Percentiles rank a stretch among this genome's conserved stretches.
phyloP scores from a whole-genome alignment of 148 eudicot species.

The Camellia sinensis region DNA sequence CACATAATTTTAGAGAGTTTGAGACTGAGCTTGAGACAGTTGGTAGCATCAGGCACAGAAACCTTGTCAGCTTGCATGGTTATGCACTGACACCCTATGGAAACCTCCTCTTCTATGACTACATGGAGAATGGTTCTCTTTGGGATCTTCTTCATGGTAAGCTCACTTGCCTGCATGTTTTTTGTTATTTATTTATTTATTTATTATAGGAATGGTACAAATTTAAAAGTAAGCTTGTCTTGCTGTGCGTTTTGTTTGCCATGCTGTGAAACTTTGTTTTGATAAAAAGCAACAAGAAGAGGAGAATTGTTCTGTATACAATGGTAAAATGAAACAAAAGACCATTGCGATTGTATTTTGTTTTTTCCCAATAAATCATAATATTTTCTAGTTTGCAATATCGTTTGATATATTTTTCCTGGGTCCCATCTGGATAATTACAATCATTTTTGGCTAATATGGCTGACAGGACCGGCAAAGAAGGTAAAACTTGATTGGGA shows the following conservation, averaged over 20 bases:
- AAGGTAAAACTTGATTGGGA: slow-evolving; percentile 83
- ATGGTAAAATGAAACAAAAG: too few relatives aligned
- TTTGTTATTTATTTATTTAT: not conserved
- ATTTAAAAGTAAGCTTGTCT: not conserved
- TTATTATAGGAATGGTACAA: not conserved
- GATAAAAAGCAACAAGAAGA: not conserved
- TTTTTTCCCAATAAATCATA: not conserved
- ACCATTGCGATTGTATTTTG: not conserved
- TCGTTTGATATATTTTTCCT: not conserved
- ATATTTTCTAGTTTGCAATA: not conserved
- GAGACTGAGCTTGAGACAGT: slow-evolving; percentile 66
- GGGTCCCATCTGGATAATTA: not conserved
- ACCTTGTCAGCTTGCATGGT: slow-evolving; percentile 66
- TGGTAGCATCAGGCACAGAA: slow-evolving; percentile 69
- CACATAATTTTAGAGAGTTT: slow-evolving; percentile 48
- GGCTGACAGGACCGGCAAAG: slow-evolving; percentile 39
- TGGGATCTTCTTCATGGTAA: slow-evolving; percentile 80
- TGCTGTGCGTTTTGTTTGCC: not conserved
- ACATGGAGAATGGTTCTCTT: slow-evolving; percentile 75
- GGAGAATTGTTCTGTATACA: too few relatives aligned
- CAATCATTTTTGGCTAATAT: not conserved
- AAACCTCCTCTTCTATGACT: slow-evolving; percentile 69
- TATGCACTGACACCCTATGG: slow-evolving; percentile 59
- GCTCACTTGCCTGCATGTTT: not conserved
- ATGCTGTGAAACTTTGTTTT: not conserved